These are phyloP conservation scores for Inosperma sp. DNA, from an alignment of 768 basidiomycete species.

Conservation along the genomic window DNA sequence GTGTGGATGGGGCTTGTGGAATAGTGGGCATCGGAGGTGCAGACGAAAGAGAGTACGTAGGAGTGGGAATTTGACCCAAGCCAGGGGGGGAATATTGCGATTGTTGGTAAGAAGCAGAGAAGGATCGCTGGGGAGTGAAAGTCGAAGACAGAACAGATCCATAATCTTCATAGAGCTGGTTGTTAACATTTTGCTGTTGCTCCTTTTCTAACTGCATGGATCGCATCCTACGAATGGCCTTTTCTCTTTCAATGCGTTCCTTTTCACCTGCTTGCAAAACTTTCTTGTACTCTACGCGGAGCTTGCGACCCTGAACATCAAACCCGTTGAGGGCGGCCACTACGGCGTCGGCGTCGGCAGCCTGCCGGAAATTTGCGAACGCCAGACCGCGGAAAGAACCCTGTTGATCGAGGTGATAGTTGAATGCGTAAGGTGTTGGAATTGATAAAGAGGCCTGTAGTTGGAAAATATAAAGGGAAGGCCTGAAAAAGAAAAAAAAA, in stretches of 20 bases:
- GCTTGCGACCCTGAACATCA: conserved; percentile 93
- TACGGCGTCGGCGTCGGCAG: conserved; percentile 89
- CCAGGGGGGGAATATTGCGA: conserved; percentile 60
- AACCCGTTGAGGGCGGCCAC: conserved; percentile 95
- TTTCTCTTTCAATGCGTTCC: conserved; percentile 97
- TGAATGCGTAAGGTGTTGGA: conserved; percentile 98
- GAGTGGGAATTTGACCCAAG: conserved; percentile 40
- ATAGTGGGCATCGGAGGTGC: conserved; percentile 49
- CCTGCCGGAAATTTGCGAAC: conserved; percentile 95
- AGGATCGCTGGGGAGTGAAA: conserved; percentile 71
- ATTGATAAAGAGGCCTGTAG: conserved; percentile 82
- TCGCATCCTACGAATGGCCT: conserved; percentile 96
- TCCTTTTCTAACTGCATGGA: conserved; percentile 95
- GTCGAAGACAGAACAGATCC: conserved; percentile 54
- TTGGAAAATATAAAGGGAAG: conserved; percentile 10
- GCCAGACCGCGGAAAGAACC: conserved; percentile 96
- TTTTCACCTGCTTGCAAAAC: conserved; percentile 99
- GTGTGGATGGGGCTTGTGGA: conserved; percentile 53
- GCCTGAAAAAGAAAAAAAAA: conserved; percentile 19
- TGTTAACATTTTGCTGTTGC: conserved; percentile 52
- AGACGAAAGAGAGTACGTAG: conserved; percentile 41
- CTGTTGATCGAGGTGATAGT: conserved; percentile 96
- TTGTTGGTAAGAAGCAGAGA: conserved; percentile 51
- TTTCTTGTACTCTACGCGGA: conserved; percentile 99
- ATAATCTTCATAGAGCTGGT: conserved; percentile 69